These are phyloP conservation scores for Mycoemilia scoparia DNA, from an alignment of 192 early-diverging fungal species.

Conservation along the genomic window DNA sequence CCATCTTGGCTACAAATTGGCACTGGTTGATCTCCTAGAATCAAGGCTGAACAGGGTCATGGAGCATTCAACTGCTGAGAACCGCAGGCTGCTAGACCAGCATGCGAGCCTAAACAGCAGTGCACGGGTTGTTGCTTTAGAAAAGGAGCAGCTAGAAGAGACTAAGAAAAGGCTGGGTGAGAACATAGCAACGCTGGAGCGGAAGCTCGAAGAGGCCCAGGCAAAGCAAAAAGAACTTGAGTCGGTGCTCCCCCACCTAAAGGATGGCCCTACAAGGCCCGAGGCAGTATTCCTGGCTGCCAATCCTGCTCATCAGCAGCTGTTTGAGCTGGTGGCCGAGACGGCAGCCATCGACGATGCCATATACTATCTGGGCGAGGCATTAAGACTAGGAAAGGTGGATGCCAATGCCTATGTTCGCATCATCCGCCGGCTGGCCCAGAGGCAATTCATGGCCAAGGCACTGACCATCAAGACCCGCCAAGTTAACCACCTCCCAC, in stretches of 20 bases:
- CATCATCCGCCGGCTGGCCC: conserved; percentile 56
- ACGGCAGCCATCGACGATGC: conserved; percentile 80
- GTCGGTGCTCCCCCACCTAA: not conserved
- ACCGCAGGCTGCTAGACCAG: conserved; percentile 43
- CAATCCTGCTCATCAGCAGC: conserved; percentile 31
- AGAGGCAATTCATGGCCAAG: conserved; percentile 81
- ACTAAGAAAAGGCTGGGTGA: conserved; percentile 38
- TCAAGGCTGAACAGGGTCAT: conserved; percentile 36
- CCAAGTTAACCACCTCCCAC: not conserved
- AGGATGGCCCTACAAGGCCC: no score
- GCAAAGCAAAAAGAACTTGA: conserved; percentile 16
- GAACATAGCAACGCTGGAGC: conserved; percentile 45
- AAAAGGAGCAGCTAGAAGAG: conserved; percentile 36
- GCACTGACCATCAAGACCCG: conserved; percentile 56
- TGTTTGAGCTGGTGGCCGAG: conserved; percentile 74
- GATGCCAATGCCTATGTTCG: conserved; percentile 62
- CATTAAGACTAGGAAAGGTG: conserved; percentile 56
- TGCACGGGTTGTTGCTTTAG: conserved; percentile 40
- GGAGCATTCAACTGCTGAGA: conserved; percentile 35
- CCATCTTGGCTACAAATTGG: conserved; percentile 33
- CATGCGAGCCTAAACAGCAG: conserved; percentile 55
- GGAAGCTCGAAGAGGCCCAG: conserved; percentile 36
- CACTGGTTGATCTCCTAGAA: conserved; percentile 41
- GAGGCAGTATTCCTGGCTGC: conserved; percentile 20
- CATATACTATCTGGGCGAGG: conserved; percentile 62